Evolutionary conservation across 441 rosid species (phyloP), one percentile per base, ranked within the genome.

Genomic region (Pelargonium citronellum): DNA sequence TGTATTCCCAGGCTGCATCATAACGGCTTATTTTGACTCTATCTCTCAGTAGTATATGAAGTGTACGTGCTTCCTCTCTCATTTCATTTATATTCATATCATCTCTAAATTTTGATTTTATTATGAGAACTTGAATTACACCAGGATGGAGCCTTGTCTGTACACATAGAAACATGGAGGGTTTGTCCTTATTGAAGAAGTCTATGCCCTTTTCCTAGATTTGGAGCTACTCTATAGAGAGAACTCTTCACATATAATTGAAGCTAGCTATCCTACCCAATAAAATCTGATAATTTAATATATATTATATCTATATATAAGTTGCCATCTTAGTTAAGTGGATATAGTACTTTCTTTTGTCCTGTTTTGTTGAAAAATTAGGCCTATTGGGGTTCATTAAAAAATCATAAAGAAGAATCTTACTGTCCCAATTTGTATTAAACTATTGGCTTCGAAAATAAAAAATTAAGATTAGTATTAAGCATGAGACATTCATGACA

Each of bases 321-420:
- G 61, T 20, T 73, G 71, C 73, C 71, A 71, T 64, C 71, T 67
- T 46, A 58, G 75, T 60, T 60, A 68, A 44, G 75, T 68, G 64
- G 64, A 60, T 60, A 49, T 60, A 53, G 69, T 73, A 69, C 81
- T 68, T 64, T 73, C 67, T 69, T 75, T 77, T 78, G 82, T 73
- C 79, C 66, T 69, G 53, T 69, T 66, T 58, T 71, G 65, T 71
- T 65, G 69, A 77, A 75, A 73, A 66, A 68, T 20, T 5, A 60
- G 34, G 17, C 22, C 61, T 16, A 55, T 24, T 1, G 19, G 61
- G 61, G 16, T 55, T 3, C 16, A 16, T 55, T 16, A 55, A 55
- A 55, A 55, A 55, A 51, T 55, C 22, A 17, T 55, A 20, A 17
- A 17, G 2, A 55, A 20, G 61, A 55, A 55, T 55, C 61, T 55